Evolutionary conservation across 1,284 basidiomycete species (phyloP), one percentile per base, ranked within the genome.

Genomic region (Cystobasidium pallidum): DNA sequence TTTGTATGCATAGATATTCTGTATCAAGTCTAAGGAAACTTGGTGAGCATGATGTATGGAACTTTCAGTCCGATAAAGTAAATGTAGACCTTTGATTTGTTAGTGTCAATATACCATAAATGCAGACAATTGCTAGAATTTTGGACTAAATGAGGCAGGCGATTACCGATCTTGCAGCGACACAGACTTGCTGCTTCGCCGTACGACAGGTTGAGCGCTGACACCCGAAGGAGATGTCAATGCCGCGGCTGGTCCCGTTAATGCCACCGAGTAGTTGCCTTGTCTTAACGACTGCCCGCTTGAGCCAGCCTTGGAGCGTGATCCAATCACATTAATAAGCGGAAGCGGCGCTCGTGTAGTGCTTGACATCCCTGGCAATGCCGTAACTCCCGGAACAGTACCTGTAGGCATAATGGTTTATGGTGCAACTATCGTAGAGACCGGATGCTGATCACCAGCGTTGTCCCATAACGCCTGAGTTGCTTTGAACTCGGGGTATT

Each of bases 161-260:
- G 21, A 24, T 51, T 28, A 51, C 15, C 49, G 49, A 24, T 51
- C 49, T 51, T 26, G 21, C 8, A 24, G 49, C 7, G 49, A 24
- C 15, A 24, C 10, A 15, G 24, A 32, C 19, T 36, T 57, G 30
- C 30, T 57, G 6, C 11, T 34, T 57, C 10, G 54, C 36, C 54
- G 13, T 24, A 57, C 54, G 11, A 57, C 15, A 57, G 66, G 54
- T 32, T 59, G 34, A 15, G 66, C 43, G 10, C 61, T 70, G 36
- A 58, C 28, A 15, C 67, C 67, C 15, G 62, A n/a, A 11, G 57
- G 67, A 13, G 67, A 70, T 2, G 57, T 34, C 57, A 62, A 52
- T 24, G 67, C 67, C 1, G 67, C 55, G 13, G 67, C 67, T 24
- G 67, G 62, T 0, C 67, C 67, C 6, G 67, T 70, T 7, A 58